Conservation (phyloP, 2,329 filamentous ascomycete genomes). For the Ascosphaera apis region DNA sequence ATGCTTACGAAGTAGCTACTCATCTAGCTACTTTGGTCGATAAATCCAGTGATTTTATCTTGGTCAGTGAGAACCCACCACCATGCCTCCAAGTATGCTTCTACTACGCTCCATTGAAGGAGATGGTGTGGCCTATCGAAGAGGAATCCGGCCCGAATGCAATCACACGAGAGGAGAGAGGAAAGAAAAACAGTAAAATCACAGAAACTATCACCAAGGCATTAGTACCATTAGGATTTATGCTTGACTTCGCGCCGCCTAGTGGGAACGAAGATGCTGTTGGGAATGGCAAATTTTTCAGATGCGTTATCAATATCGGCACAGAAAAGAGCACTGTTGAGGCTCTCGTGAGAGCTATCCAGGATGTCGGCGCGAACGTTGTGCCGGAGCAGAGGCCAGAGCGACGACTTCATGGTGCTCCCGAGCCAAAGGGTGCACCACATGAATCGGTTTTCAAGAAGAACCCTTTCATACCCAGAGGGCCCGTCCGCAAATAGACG, state of each 20-base stretch:
- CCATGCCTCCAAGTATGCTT: constrained; percentile 91
- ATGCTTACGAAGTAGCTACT: constrained; percentile 47
- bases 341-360: constrained; percentile 36
- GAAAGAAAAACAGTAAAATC: constrained; percentile 28
- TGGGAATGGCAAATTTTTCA: constrained; percentile 41
- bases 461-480: background rate
- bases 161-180: constrained; percentile 13
- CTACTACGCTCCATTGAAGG: constrained; percentile 46
- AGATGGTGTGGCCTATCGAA: constrained; percentile 18
- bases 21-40: constrained; percentile 41
- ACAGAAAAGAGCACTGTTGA: constrained; percentile 38
- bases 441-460: background rate
- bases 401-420: background rate
- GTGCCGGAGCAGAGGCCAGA: constrained; percentile 6
- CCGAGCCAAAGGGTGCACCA: background rate
- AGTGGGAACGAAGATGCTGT: constrained; percentile 24
- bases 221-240: constrained; percentile 38
- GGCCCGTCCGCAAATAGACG: background rate
- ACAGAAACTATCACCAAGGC: constrained; percentile 32
- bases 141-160: constrained; percentile 8
- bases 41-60: constrained; percentile 34
- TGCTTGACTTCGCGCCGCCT: constrained; percentile 42
- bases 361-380: constrained; percentile 20
- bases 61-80: constrained; percentile 54
- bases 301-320: constrained; percentile 42